These are phyloP conservation scores for Sporothrix globosa DNA, from an alignment of 2,329 filamentous ascomycete species.

Conservation along the genomic window DNA sequence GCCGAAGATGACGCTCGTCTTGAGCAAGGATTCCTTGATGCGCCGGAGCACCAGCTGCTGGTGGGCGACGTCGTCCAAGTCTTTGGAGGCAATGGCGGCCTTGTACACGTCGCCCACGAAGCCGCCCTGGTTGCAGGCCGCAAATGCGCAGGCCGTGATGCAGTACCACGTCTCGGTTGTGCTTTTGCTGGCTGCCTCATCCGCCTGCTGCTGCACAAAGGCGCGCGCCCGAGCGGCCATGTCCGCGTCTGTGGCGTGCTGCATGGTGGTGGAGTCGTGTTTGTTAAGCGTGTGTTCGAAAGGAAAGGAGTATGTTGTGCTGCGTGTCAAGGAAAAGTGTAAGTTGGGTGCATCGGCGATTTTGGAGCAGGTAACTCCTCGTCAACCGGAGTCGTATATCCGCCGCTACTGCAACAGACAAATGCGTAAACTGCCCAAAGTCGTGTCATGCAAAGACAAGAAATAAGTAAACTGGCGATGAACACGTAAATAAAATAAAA, in stretches of 20 bases:
- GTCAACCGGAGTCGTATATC: slow-evolving; percentile 4
- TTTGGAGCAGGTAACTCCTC: not conserved
- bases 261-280: not conserved
- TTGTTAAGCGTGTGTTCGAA: not conserved
- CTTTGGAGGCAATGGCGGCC: slow-evolving; percentile 16
- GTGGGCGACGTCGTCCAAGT: not conserved
- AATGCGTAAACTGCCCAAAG: no score
- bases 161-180: slow-evolving; percentile 25
- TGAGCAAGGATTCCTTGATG: slow-evolving; percentile 37
- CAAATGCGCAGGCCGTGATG: slow-evolving; percentile 30
- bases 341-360: not conserved
- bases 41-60: slow-evolving; percentile 31
- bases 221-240: slow-evolving; percentile 19
- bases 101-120: slow-evolving; percentile 32
- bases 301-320: not conserved
- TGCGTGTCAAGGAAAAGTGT: not conserved
- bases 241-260: slow-evolving; percentile 4
- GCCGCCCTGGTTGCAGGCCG: slow-evolving; percentile 33
- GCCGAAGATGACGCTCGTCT: slow-evolving; percentile 40
- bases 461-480: not conserved
- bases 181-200: not conserved
- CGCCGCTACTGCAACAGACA: slow-evolving; percentile 8
- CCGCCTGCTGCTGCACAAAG: slow-evolving; percentile 5
- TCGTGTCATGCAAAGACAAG: no score
- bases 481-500: not conserved